Base-by-base conservation (phyloP, 352 stramenopile genomes). In the Globisporangium echinulatum region DNA sequence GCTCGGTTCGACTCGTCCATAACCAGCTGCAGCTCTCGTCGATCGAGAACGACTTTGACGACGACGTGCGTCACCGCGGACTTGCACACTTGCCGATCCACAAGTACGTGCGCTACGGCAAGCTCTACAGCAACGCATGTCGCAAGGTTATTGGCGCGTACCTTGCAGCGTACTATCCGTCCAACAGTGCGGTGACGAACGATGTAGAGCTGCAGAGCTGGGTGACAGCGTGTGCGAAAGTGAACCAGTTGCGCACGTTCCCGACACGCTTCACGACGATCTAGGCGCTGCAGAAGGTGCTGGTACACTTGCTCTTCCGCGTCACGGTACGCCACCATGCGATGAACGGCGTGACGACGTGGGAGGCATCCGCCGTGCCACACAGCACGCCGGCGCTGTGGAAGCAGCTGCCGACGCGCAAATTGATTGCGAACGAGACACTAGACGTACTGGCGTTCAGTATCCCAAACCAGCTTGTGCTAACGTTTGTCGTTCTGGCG, bases 301-400 rank as follows among this genome's bases (percentile, higher is more conserved):
- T 49, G 43, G 3, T 5, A 5, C 10, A 49, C 43, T 49, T 49
- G 43, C 6, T 49, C 1, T 49, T 49, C 2, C 43, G 43, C 11
- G 40, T 2, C 7, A 56, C 66, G n/a, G 69, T 82, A 38, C 70
- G 72, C 43, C 75, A 82, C 59, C 73, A 85, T 65, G 67, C 67
- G n/a, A 82, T 81, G 75, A 83, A 81, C 57, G 73, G 73, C 42
- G 52, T 70, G 33, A 60, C 68, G 49, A 77, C 66, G 25, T 85
- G 73, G 75, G 70, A 79, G 56, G 67, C 65, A 1, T 55, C 70
- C 8, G 60, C 64, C 10, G 77, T 72, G 56, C 76, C 74, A 1
- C 83, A 70, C 65, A 77, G 67, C 52, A 73, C 68, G 13, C 59
- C 64, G 1, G 72, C 64, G 49, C 66, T 83, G 40, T 85, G 73